phyloP scores from a whole-genome alignment of 1,139 yeast species.

The Yueomyces sp. region DNA sequence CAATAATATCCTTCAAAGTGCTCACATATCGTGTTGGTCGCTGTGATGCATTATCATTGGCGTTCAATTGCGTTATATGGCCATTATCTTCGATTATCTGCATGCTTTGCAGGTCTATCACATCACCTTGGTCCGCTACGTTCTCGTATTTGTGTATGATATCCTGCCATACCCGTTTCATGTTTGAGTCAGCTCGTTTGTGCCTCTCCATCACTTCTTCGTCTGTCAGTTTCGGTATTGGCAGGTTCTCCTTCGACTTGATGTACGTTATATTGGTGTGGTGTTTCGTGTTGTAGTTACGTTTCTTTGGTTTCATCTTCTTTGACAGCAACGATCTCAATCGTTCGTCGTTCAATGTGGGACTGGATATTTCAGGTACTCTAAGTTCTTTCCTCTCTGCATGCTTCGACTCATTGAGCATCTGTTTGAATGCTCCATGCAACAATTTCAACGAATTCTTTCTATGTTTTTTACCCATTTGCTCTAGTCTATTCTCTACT shows the following conservation, averaged over 20 bases:
- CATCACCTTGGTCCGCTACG: slow-evolving; percentile 50
- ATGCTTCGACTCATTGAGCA: too few species aligned
- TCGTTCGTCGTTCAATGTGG: background rate
- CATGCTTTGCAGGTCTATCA: slow-evolving; percentile 52
- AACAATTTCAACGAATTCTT: background rate
- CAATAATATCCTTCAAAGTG: slow-evolving; percentile 13
- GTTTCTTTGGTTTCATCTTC: background rate
- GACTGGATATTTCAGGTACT: background rate
- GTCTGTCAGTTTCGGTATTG: slow-evolving; percentile 23
- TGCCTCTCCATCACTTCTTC: slow-evolving; percentile 23
- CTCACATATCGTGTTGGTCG: slow-evolving; percentile 10
- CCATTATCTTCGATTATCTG: slow-evolving; percentile 50
- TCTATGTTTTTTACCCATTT: too few species aligned
- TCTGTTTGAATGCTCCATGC: background rate
- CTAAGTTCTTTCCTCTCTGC: too few species aligned
- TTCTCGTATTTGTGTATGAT: slow-evolving; percentile 43
- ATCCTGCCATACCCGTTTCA: slow-evolving; percentile 35
- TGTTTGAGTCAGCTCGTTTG: slow-evolving; percentile 27
- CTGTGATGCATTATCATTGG: background rate
- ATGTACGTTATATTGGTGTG: slow-evolving; percentile 12
- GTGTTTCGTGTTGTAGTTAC: too few species aligned
- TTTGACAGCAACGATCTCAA: background rate
- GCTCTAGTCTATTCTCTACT: too few species aligned
- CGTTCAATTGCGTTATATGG: slow-evolving; percentile 29
- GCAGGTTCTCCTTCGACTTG: slow-evolving; percentile 20